Evolutionary conservation across 768 basidiomycete genomes (phyloP).

Genomic region (Boletus coccyginus): DNA sequence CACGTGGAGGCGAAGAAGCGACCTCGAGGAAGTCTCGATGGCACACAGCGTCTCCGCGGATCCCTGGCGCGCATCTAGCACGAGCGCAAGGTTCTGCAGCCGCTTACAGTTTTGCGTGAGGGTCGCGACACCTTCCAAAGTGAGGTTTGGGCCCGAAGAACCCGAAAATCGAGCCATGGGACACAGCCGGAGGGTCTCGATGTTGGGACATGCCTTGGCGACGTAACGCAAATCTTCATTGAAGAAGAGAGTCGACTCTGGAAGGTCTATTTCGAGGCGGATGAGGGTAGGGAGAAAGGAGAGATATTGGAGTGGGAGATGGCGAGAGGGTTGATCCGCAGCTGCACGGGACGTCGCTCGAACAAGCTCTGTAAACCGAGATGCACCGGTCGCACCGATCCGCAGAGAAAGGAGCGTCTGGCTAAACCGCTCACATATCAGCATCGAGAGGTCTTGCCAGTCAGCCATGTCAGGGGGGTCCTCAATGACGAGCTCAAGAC

Average conservation of each 20-base stretch:
- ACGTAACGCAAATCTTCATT: slow-evolving; percentile 57
- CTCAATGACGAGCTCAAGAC: slow-evolving; percentile 73
- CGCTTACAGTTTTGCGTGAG: slow-evolving; percentile 57
- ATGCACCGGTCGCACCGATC: slow-evolving; percentile 63
- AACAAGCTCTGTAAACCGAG: slow-evolving; percentile 79
- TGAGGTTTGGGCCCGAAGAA: slow-evolving; percentile 52
- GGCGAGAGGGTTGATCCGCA: slow-evolving; percentile 52
- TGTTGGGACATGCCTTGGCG: slow-evolving; percentile 59
- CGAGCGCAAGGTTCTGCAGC: slow-evolving; percentile 63
- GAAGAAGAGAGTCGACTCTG: slow-evolving; percentile 68
- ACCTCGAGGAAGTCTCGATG: slow-evolving; percentile 54
- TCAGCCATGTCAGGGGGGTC: slow-evolving; percentile 73
- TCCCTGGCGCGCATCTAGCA: slow-evolving; percentile 55
- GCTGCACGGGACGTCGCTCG: slow-evolving; percentile 66
- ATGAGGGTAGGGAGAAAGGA: slow-evolving; percentile 50
- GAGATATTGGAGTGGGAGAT: slow-evolving; percentile 61
- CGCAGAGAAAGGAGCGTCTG: slow-evolving; percentile 57
- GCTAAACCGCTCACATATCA: slow-evolving; percentile 63
- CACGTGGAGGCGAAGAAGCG: slow-evolving; percentile 67
- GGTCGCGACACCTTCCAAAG: slow-evolving; percentile 58
- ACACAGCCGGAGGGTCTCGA: slow-evolving; percentile 68
- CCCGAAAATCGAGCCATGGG: slow-evolving; percentile 65
- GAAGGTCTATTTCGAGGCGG: slow-evolving; percentile 75
- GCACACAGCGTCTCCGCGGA: slow-evolving; percentile 44
- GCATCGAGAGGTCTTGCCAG: slow-evolving; percentile 67